Base-by-base conservation (phyloP, 2,329 filamentous ascomycete species). In the Leptographium flavum region DNA sequence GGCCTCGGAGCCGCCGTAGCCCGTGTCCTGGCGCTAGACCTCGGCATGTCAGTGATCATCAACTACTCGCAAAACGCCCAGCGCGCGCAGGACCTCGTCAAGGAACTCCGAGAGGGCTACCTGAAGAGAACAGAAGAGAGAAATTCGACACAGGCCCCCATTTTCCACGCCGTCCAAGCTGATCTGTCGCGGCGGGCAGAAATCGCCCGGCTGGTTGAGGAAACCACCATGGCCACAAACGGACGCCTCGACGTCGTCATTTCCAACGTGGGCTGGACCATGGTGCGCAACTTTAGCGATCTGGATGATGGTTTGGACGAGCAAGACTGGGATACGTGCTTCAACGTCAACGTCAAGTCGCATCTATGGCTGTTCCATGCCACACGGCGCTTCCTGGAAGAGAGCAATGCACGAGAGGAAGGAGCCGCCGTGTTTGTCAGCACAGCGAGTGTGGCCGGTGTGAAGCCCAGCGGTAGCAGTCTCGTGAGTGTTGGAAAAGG, bases 1-100 rank as follows among this genome's bases (percentile, higher is more conserved):
- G 85, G 84, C 3, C 72, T 90, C 27, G 85, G 85, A 37, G 83
- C 81, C 32, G 67, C 79, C 5, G 70, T 84, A 4, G 74, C 71
- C 38, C 71, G 74, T 45, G 74, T 78, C 27, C 84, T 88, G 53
- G 83, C 83, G 9, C 63, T 69, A 21, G 69, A 81, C 54, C 32
- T 45, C 4, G 81, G 82, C 42, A 75, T 74, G 57, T 79, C 83
- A 45, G 65, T 90, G 13, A 76, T 77, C 13, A 73, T 92, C 57
- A 90, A 88, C 63, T 90, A 87, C 60, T 68, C 72, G 59, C 74
- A 70, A 48, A 78, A 75, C 58, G 60, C 67, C 31, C 68, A 71
- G 17, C 69, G 76, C 1, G 85, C 83, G 5, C 62, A 74, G 38
- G 63, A 67, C 7, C 64, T 87, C 3, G 67, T 78, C 3, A 56